Conservation (phyloP, 192 early-diverging fungal species). For the Coemansia sp. region DNA sequence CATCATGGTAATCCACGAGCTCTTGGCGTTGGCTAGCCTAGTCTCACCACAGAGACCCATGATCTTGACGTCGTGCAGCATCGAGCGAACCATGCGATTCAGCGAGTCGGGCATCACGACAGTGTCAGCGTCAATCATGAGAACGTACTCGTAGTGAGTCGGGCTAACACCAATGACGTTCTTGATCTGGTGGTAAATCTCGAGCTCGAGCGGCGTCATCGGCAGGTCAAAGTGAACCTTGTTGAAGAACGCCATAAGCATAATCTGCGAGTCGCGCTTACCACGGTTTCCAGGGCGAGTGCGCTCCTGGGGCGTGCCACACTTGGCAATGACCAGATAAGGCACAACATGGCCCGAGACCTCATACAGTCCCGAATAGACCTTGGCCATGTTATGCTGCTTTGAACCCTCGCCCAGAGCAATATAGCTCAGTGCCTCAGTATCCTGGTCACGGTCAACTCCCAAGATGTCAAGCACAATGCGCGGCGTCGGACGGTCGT, state of each 20-base stretch:
- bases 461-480: conserved; percentile 96
- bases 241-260: conserved; percentile 95
- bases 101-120: conserved; percentile 88
- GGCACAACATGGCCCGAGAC: conserved; percentile 86
- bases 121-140: conserved; percentile 98
- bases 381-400: conserved; percentile 93
- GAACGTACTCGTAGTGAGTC: conserved; percentile 88
- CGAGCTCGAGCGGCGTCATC: conserved; percentile 94
- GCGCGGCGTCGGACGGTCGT: conserved; percentile 93
- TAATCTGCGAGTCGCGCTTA: conserved; percentile 98
- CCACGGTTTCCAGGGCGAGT: conserved; percentile 91
- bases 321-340: conserved; percentile 90
- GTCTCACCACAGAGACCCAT: conserved; percentile 97
- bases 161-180: conserved; percentile 97
- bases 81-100: conserved; percentile 87
- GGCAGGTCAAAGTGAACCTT: conserved; percentile 90
- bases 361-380: conserved; percentile 95
- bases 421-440: conserved; percentile 80
- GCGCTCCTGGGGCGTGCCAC: conserved; percentile 78
- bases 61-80: conserved; percentile 86
- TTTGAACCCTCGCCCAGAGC: conserved; percentile 83
- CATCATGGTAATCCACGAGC: conserved; percentile 96
- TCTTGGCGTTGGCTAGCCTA: conserved; percentile 82
- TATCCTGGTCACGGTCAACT: conserved; percentile 79
- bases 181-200: conserved; percentile 98